Evolutionary conservation across 2,329 filamentous ascomycete genomes (phyloP).

Genomic region (Thermoascus crustaceus): DNA sequence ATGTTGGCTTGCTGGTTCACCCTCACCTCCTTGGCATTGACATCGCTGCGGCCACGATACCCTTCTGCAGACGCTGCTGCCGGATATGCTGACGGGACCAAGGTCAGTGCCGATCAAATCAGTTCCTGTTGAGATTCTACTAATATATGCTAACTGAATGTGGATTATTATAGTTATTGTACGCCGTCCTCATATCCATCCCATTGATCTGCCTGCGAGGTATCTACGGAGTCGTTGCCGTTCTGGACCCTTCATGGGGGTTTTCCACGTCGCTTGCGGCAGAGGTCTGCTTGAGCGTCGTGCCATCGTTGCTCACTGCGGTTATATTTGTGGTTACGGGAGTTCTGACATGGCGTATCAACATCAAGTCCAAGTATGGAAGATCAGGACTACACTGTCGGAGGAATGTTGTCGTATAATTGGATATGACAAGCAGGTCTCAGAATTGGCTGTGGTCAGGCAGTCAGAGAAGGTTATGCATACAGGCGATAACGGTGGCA

Average conservation of each 20-base stretch:
- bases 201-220: background rate
- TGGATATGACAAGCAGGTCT: too few relatives aligned
- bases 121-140: background rate
- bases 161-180: background rate
- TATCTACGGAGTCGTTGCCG: background rate
- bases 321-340: background rate
- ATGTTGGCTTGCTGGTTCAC: background rate
- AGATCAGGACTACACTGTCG: too few relatives aligned
- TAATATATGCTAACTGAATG: background rate
- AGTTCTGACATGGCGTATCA: background rate
- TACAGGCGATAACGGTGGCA: too few relatives aligned
- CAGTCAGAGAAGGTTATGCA: too few relatives aligned
- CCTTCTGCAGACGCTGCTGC: background rate
- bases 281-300: conserved; percentile 1
- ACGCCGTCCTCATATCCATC: background rate
- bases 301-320: background rate
- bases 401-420: too few relatives aligned
- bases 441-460: too few relatives aligned
- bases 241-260: background rate
- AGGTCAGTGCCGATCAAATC: background rate
- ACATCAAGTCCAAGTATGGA: too few relatives aligned
- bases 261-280: background rate
- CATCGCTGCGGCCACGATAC: background rate
- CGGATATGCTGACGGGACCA: background rate
- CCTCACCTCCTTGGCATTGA: background rate